Evolutionary conservation across 495 filamentous ascomycete species (phyloP).

Genomic region (Penicillium mononematosum): DNA sequence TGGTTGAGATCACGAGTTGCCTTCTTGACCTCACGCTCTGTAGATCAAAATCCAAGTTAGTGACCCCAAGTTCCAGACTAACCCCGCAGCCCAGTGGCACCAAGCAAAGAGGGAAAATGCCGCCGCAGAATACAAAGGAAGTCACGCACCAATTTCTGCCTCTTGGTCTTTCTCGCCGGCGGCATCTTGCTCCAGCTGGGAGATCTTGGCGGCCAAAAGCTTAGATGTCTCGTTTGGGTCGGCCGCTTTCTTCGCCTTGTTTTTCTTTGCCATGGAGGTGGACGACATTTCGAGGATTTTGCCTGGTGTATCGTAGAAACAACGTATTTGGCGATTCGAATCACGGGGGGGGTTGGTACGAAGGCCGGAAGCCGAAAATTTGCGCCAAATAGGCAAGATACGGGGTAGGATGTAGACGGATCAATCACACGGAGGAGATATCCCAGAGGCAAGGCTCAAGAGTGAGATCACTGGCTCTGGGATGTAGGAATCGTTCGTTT

Average conservation of each 20-base stretch:
- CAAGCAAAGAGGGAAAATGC: slow-evolving; percentile 11
- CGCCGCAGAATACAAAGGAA: slow-evolving; percentile 17
- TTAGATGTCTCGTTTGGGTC: slow-evolving; percentile 87
- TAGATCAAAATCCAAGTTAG: slow-evolving; percentile 25
- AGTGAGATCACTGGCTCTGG: slow-evolving; percentile 23
- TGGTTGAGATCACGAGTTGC: slow-evolving; percentile 85
- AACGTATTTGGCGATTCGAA: slow-evolving; percentile 1
- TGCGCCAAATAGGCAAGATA: slow-evolving; percentile 21
- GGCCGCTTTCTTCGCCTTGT: slow-evolving; percentile 71
- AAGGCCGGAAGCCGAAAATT: slow-evolving; percentile 23
- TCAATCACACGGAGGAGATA: slow-evolving; percentile 22
- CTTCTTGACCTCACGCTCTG: slow-evolving; percentile 85
- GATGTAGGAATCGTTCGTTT: slow-evolving; percentile 11
- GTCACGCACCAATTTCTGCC: slow-evolving; percentile 86
- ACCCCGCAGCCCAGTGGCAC: slow-evolving; percentile 3
- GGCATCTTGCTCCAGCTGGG: slow-evolving; percentile 88
- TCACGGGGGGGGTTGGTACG: background rate
- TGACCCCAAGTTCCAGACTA: slow-evolving; percentile 8
- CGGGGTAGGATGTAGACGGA: slow-evolving; percentile 13
- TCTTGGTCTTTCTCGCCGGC: slow-evolving; percentile 95
- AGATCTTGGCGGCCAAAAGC: slow-evolving; percentile 87
- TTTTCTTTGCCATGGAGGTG: slow-evolving; percentile 54
- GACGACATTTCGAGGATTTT: slow-evolving; percentile 37
- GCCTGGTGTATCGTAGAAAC: background rate
- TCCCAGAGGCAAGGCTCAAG: slow-evolving; percentile 25